Evolutionary conservation across 768 basidiomycete genomes (phyloP), one percentile per base, ranked within the genome.

Genomic region (Leccinellum luteum): DNA sequence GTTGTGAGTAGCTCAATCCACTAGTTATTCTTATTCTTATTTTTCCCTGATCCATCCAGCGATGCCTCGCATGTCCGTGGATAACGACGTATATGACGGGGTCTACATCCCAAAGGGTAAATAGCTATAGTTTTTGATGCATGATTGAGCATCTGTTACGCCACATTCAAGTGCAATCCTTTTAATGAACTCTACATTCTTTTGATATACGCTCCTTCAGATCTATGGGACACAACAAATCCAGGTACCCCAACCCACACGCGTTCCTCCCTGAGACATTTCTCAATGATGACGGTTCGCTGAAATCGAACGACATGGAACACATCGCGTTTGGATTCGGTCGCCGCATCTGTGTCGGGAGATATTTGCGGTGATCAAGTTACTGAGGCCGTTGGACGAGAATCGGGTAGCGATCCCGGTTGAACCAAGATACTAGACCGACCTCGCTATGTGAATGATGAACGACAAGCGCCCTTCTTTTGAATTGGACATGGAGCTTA

Each of bases 101-200:
- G 75, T 74, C 56, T 69, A 62, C 49, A 77, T 81, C 21, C 78
- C 78, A 1, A 75, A 76, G 47, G 75, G 70, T 38, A 58, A 30
- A 21, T 48, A 17, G 6, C 5, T 17, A 2, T 23, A 4, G n/a
- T 23, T 21, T 13, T 28, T 28, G 6, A 30, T 25, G 6, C 27
- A 52, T n/a, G 17, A 1, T 38, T 14, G n/a, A 27, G 1, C 10
- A 28, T 8, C 9, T 31, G 23, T 13, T 54, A 55, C 10, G 17
- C 28, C 3, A 6, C 27, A 0, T 13, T 41, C 13, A 66, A 62
- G 60, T 27, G 56, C 70, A 1, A 61, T 68, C 6, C 9, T 70
- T 7, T 32, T 73, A 13, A 31, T 60, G 1, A 73, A 75, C 32
- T 9, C 35, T 17, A 10, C 62, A 12, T 75, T 73, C 73, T 72